A percentile compares a stretch with the other conserved stretches of the same genome.
phyloP scores from a whole-genome alignment of 176 grass and related monocot species.

The Phragmites australis region DNA sequence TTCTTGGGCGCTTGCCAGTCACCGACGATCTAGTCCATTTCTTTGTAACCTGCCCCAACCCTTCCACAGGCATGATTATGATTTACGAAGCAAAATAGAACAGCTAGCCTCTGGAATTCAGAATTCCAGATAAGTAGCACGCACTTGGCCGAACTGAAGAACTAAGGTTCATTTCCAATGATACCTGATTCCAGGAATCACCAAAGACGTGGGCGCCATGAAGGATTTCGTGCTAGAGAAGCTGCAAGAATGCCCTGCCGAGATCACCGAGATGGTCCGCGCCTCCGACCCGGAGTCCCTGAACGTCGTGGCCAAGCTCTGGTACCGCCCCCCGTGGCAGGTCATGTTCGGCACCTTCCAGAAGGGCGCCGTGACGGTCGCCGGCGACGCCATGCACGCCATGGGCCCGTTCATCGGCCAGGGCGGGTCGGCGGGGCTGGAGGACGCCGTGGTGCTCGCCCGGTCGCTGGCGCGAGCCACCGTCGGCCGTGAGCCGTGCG shows the following conservation, averaged over 20 bases:
- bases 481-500: neutral
- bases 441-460: conserved; percentile 51
- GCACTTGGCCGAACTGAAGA: neutral
- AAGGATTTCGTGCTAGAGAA: neutral
- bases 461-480: conserved; percentile 22
- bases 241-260: conserved; percentile 11
- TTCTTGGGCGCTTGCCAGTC: conserved; percentile 15
- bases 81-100: too few relatives aligned
- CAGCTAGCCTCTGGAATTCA: too few relatives aligned
- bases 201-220: neutral
- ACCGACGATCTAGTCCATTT: conserved; percentile 26
- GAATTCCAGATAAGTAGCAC: too few relatives aligned
- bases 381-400: conserved; percentile 64
- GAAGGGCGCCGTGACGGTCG: conserved; percentile 45
- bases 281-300: conserved; percentile 35
- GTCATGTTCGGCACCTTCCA: conserved; percentile 20
- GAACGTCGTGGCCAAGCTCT: neutral
- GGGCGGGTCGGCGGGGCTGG: conserved; percentile 40
- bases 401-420: conserved; percentile 58
- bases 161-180: neutral
- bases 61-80: neutral
- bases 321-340: conserved; percentile 48
- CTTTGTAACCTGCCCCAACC: neutral
- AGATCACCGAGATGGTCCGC: conserved; percentile 36
- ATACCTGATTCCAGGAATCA: neutral